Conservation (phyloP, 768 basidiomycete species). For the Tulasnella sp. region DNA sequence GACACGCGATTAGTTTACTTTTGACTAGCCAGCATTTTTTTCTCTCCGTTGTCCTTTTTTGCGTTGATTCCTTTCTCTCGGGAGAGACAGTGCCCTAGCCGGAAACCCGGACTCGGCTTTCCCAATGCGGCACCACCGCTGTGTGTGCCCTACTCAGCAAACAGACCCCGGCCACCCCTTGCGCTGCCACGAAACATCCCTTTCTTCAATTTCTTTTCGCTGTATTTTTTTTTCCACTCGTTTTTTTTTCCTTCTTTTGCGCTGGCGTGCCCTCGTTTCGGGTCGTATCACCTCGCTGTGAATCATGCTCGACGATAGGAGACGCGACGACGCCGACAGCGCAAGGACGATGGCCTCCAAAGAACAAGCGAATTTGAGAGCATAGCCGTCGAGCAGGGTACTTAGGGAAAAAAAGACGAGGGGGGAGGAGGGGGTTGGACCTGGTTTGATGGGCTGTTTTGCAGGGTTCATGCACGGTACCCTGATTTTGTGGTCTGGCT, state of each 20-base stretch:
- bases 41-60: slow-evolving; percentile 14
- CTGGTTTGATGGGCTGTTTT: slow-evolving; percentile 5
- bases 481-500: background rate
- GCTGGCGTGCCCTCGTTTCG: slow-evolving; percentile 6
- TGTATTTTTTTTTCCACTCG: background rate
- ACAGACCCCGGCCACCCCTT: background rate
- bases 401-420: background rate
- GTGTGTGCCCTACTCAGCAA: slow-evolving; percentile 10
- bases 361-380: background rate
- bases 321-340: background rate
- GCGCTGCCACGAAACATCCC: background rate
- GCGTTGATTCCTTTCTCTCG: slow-evolving; percentile 6
- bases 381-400: background rate
- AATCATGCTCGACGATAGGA: background rate
- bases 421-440: background rate
- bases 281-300: background rate
- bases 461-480: background rate
- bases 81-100: slow-evolving; percentile 14
- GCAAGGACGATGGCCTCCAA: background rate
- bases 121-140: slow-evolving; percentile 17
- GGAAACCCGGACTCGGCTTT: background rate
- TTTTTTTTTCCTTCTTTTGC: background rate
- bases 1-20: slow-evolving; percentile 2
- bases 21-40: slow-evolving; percentile 13
- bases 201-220: background rate